Evolutionary conservation across 352 stramenopile genomes (phyloP), one percentile per base, ranked within the genome.

Genomic region (Globisporangium camurandrum): DNA sequence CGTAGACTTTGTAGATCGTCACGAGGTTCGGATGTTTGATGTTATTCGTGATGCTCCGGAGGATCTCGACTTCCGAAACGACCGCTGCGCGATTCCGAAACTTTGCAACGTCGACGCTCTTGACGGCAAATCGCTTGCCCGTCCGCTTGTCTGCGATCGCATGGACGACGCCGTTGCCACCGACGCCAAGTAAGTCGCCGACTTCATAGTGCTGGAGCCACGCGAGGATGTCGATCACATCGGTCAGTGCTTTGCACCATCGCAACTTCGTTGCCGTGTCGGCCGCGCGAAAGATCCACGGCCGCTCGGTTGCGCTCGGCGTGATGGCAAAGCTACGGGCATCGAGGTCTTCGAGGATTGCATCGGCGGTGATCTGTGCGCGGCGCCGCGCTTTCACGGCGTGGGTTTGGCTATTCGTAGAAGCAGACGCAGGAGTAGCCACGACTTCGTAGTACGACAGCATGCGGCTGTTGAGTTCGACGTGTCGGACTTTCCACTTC

Each of bases 1-100:
- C 76, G 57, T 88, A 91, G 4, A 88, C 79, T 52, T 88, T 88
- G 67, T 86, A 62, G 57, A 91, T 88, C 47, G 63, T 71, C 42
- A 91, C 74, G 36, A 91, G 63, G 61, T 89, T 88, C 10, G 68
- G 70, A 54, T 91, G 75, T 36, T 75, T 71, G 59, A 88, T 89
- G 46, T 81, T 72, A 60, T 87, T 88, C 7, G 75, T 88, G 64
- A 89, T 86, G 57, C 72, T 82, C 58, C 77, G 76, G 53, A 91
- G 41, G 52, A 91, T 88, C 62, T 91, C 76, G 22, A 91, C 73
- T 49, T 88, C 80, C 11, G 70, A 64, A 28, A 88, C 75, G 22
- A 84, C 69, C 20, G 80, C 75, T 26, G 68, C 75, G 24, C 77
- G 69, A 61, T 88, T 74, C 48, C 71, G 73, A 62, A 88, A 88